Evolutionary conservation across 2,329 filamentous ascomycete genomes (phyloP).

Genomic region (Sclerotinia glacialis): DNA sequence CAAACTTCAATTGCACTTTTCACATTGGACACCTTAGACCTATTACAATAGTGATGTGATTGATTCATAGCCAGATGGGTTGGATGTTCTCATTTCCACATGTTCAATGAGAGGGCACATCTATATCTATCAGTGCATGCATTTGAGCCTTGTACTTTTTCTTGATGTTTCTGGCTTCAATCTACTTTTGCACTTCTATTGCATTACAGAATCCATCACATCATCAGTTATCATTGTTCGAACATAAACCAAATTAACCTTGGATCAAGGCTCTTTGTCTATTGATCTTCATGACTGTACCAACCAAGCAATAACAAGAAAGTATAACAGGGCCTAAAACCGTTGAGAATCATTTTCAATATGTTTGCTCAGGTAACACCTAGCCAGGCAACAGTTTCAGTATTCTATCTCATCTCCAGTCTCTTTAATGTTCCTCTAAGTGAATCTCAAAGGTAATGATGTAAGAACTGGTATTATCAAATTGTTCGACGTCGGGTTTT

Average conservation of each 20-base stretch:
- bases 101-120: background rate
- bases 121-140: too few relatives aligned
- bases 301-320: background rate
- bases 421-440: background rate
- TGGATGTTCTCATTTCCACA: background rate
- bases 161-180: background rate
- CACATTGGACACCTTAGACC: background rate
- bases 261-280: background rate
- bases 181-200: background rate
- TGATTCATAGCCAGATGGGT: background rate
- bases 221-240: background rate
- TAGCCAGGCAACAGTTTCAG: background rate
- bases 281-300: background rate
- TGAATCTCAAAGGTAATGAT: background rate
- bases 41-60: background rate
- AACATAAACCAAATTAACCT: background rate
- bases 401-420: background rate
- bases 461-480: too few relatives aligned
- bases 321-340: background rate
- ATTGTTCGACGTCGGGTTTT: too few relatives aligned
- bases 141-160: background rate
- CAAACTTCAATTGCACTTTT: background rate
- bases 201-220: background rate
- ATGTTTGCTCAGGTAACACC: fast-evolving
- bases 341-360: background rate